Percentiles rank a stretch among this genome's conserved stretches.
Evolutionary conservation across 495 filamentous ascomycete genomes (phyloP).

Genomic region (Halenospora varia): DNA sequence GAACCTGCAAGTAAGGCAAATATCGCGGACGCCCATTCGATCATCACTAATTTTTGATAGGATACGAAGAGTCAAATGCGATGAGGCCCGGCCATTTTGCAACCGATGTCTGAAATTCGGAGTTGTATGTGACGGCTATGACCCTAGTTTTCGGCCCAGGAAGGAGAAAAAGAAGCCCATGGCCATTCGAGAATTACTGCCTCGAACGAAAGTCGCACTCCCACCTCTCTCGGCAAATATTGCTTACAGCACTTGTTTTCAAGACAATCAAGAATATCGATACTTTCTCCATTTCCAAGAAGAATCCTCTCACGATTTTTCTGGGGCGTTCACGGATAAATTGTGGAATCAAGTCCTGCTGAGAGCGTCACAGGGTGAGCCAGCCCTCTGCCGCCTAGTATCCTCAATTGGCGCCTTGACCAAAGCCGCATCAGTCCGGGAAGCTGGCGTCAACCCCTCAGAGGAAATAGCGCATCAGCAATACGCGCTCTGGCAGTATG

Average conservation of each 20-base stretch:
- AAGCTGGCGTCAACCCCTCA: not conserved
- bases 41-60: not conserved
- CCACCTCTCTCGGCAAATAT: not conserved
- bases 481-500: slow-evolving; percentile 9
- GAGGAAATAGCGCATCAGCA: not conserved
- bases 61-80: slow-evolving; percentile 4
- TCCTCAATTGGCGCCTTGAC: not conserved
- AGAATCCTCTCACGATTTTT: not conserved
- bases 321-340: not conserved
- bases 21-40: not conserved
- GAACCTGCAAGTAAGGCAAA: not conserved
- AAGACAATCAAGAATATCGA: not conserved
- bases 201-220: not conserved
- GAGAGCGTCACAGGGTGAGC: not conserved
- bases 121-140: slow-evolving; percentile 2
- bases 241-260: not conserved
- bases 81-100: not conserved
- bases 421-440: not conserved
- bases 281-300: slow-evolving; percentile 11
- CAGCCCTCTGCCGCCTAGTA: not conserved
- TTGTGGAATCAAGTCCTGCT: slow-evolving; percentile 8
- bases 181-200: not conserved
- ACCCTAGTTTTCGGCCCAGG: not conserved
- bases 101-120: slow-evolving; percentile 2
- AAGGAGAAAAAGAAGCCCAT: not conserved